These are phyloP conservation scores for Botryotinia convoluta DNA, from an alignment of 2,329 filamentous ascomycete species.

Conservation along the genomic window DNA sequence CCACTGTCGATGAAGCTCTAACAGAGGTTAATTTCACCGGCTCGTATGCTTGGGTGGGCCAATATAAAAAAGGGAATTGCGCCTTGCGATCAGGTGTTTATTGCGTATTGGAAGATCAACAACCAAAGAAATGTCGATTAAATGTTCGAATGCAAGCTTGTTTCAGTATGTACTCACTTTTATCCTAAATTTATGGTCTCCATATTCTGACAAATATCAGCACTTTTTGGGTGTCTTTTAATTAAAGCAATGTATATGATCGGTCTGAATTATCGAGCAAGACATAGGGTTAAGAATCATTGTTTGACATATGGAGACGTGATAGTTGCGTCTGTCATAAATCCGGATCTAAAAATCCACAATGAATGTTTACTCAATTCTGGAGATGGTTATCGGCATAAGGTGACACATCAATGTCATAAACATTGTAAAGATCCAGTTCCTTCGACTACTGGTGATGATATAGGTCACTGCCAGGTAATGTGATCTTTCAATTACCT, in stretches of 20 bases:
- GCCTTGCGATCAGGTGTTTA: neutral
- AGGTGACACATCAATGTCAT: slow-evolving; percentile 26
- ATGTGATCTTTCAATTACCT: neutral
- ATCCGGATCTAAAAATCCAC: slow-evolving; percentile 28
- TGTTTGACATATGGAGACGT: slow-evolving; percentile 30
- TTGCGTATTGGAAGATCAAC: slow-evolving; percentile 18
- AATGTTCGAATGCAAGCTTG: slow-evolving; percentile 31
- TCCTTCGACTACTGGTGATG: slow-evolving; percentile 24
- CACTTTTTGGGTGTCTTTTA: slow-evolving; percentile 25
- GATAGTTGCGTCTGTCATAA: slow-evolving; percentile 29
- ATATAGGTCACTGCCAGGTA: slow-evolving; percentile 29
- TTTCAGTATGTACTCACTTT: slow-evolving; percentile 19
- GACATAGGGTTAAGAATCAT: slow-evolving; percentile 23
- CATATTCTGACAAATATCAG: neutral
- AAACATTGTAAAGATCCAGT: slow-evolving; percentile 29
- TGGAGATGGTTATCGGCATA: slow-evolving; percentile 28
- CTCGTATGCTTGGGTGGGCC: neutral
- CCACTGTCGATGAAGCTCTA: neutral
- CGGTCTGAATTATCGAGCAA: slow-evolving; percentile 23
- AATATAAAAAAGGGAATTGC: slow-evolving; percentile 18
- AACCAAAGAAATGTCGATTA: slow-evolving; percentile 23
- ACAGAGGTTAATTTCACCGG: neutral
- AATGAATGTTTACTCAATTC: slow-evolving; percentile 32
- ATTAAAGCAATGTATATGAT: slow-evolving; percentile 31
- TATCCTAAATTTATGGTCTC: neutral